Conservation (phyloP, 2,329 filamentous ascomycete genomes). For the Epichloe gansuensis region DNA sequence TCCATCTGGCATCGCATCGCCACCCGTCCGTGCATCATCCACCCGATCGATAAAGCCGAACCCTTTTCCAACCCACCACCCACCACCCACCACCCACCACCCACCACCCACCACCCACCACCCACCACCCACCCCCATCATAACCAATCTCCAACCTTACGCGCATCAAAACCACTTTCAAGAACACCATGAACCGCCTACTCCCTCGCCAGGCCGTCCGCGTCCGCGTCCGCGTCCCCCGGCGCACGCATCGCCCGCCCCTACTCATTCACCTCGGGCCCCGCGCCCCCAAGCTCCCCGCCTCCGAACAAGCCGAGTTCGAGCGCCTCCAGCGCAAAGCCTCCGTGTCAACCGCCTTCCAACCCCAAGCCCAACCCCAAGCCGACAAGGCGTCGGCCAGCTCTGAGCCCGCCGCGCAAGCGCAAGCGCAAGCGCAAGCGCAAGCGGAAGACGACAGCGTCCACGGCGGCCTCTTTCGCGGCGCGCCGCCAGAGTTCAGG, state of each 20-base stretch:
- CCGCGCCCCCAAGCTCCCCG: constrained; percentile 78
- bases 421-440: constrained; percentile 7
- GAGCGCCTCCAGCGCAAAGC: constrained; percentile 67
- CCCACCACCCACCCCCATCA: no score
- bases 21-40: no score
- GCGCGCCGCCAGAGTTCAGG: constrained; percentile 84
- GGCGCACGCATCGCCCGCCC: constrained; percentile 11
- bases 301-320: constrained; percentile 81
- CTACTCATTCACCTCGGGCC: constrained; percentile 37
- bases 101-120: no score
- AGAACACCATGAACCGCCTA: neutral
- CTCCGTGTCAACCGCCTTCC: constrained; percentile 31
- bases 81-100: no score
- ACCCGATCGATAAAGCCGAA: no score
- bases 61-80: no score
- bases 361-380: constrained; percentile 11
- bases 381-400: neutral
- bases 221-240: neutral
- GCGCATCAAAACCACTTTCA: no score
- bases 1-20: no score
- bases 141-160: no score
- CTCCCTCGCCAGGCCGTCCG: constrained; percentile 3
- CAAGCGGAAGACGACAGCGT: constrained; percentile 17
- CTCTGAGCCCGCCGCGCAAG: constrained; percentile 6
- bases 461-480: constrained; percentile 54